Conservation (phyloP, 1,284 basidiomycete genomes). For the Trichosporon inkin region DNA sequence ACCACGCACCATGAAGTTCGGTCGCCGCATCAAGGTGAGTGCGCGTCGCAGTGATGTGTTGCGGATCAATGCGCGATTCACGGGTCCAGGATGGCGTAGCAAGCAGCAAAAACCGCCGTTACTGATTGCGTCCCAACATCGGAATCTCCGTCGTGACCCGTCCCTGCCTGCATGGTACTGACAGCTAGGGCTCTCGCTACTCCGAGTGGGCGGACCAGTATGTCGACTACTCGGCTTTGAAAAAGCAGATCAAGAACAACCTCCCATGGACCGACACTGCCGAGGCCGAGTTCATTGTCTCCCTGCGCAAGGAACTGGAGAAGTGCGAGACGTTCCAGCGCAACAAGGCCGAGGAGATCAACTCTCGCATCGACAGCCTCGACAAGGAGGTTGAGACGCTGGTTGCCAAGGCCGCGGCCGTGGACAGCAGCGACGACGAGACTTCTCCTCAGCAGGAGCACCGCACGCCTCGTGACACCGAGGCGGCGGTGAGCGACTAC, state of each 20-base stretch:
- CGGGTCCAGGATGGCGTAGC: background rate
- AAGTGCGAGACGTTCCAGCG: conserved; percentile 96
- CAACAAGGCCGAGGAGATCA: conserved; percentile 80
- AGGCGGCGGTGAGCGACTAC: conserved; percentile 51
- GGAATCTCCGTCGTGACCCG: too few species aligned
- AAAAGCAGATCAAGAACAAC: conserved; percentile 72
- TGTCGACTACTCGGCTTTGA: conserved; percentile 81
- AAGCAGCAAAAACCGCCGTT: too few species aligned
- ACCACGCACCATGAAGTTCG: conserved; percentile 68
- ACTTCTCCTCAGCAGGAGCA: conserved; percentile 5
- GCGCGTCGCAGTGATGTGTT: too few species aligned
- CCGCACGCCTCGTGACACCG: conserved; percentile 34
- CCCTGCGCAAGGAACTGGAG: conserved; percentile 83
- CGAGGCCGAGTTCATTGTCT: conserved; percentile 71
- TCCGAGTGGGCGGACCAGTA: conserved; percentile 87
- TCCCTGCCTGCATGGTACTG: conserved; percentile 11
- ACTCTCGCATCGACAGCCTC: conserved; percentile 70
- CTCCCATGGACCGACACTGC: conserved; percentile 67
- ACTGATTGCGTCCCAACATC: too few species aligned
- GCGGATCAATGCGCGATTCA: background rate
- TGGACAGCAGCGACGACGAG: conserved; percentile 48
- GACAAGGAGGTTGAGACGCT: conserved; percentile 73
- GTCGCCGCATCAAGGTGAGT: conserved; percentile 75
- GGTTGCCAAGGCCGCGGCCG: conserved; percentile 53
- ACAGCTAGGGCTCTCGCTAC: conserved; percentile 70